These are phyloP conservation scores for Aspergillus wentii DNA, from an alignment of 495 filamentous ascomycete genomes.

Conservation along the genomic window DNA sequence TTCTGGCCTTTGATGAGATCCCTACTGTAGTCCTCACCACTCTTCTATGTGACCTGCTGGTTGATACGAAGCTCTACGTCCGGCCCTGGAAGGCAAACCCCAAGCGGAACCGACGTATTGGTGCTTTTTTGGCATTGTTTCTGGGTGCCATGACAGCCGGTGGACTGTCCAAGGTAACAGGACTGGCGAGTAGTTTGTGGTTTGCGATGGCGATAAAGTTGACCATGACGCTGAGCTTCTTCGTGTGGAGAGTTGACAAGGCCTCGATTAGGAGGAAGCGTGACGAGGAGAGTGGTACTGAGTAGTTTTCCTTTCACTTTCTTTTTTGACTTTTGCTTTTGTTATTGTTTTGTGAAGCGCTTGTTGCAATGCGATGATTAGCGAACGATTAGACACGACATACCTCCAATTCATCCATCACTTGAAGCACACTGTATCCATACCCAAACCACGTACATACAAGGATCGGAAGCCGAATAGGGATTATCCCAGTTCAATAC, in stretches of 20 bases:
- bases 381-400: no score
- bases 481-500: no score
- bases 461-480: no score
- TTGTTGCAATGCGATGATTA: no score
- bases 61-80: conserved; percentile 25
- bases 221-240: conserved; percentile 23
- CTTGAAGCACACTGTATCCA: no score
- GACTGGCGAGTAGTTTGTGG: conserved; percentile 32
- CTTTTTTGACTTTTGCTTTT: no score
- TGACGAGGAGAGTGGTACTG: no score
- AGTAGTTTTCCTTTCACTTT: no score
- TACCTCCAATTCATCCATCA: no score
- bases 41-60: conserved; percentile 56
- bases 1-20: conserved; percentile 60
- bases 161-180: conserved; percentile 22
- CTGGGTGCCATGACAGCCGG: conserved; percentile 36
- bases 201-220: conserved; percentile 32
- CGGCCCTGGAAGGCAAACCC: conserved; percentile 21
- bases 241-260: conserved; percentile 28
- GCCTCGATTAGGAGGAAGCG: no score
- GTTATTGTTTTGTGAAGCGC: no score
- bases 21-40: conserved; percentile 68
- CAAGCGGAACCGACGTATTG: conserved; percentile 28
- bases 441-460: no score
- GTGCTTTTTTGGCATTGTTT: conserved; percentile 28